These are phyloP conservation scores for Brassica rapa DNA, from an alignment of 345 rosid species.

Conservation along the genomic window DNA sequence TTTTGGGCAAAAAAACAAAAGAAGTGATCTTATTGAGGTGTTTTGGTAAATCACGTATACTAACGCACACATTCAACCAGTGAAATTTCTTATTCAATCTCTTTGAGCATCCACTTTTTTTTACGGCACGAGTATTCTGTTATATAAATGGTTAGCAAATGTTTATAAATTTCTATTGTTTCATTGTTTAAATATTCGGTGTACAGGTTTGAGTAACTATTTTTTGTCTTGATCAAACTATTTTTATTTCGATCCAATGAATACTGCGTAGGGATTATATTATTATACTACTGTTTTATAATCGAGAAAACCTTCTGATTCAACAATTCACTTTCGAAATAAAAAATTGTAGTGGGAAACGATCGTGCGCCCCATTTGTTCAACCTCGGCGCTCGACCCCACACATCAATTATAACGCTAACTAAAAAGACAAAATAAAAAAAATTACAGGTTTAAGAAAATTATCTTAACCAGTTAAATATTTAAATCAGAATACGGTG, in stretches of 20 bases:
- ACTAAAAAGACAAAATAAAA: conserved; percentile 21
- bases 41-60: neutral
- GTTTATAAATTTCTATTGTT: neutral
- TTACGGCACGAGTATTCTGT: neutral
- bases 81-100: neutral
- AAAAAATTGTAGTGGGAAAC: conserved; percentile 27
- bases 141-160: conserved; percentile 1
- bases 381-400: conserved; percentile 48
- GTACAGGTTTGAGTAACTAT: neutral
- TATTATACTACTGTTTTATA: neutral
- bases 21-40: neutral
- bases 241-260: conserved; percentile 31
- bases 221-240: neutral
- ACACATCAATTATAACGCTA: conserved; percentile 44
- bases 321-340: conserved; percentile 24
- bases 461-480: conserved; percentile 33
- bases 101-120: neutral
- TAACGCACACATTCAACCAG: neutral
- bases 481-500: neutral
- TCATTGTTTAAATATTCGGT: conserved; percentile 9
- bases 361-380: conserved; percentile 45
- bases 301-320: conserved; percentile 25
- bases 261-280: conserved; percentile 7
- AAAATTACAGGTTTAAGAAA: conserved; percentile 26
- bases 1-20: too few species aligned